Evolutionary conservation across 768 basidiomycete genomes (phyloP).

Genomic region (Pseudohyphozyma bogoriensis): DNA sequence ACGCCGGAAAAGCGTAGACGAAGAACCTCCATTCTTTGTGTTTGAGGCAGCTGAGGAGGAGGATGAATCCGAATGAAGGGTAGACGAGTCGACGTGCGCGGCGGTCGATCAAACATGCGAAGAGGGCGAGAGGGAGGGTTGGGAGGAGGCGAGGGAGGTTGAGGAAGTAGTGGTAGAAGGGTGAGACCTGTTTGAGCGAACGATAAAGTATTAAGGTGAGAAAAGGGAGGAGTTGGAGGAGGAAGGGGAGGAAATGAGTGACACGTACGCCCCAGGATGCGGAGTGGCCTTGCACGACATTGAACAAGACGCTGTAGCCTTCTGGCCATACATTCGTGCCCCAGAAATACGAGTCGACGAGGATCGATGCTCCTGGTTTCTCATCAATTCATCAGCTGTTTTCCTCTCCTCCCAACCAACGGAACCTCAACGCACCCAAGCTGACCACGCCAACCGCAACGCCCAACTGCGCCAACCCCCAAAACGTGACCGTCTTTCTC

Average conservation of each 20-base stretch:
- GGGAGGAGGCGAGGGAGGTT: no score
- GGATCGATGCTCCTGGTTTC: slow-evolving; percentile 49
- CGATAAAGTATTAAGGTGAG: no score
- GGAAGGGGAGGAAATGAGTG: not conserved
- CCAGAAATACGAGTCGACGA: slow-evolving; percentile 79
- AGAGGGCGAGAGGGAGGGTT: slow-evolving; percentile 52
- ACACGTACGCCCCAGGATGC: slow-evolving; percentile 79
- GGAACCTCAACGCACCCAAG: slow-evolving; percentile 67
- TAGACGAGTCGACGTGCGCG: slow-evolving; percentile 48
- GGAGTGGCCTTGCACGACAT: slow-evolving; percentile 74
- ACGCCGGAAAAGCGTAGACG: slow-evolving; percentile 67
- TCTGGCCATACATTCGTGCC: slow-evolving; percentile 75
- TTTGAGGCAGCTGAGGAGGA: slow-evolving; percentile 59
- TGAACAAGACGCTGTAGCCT: slow-evolving; percentile 65
- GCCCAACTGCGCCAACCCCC: slow-evolving; percentile 3
- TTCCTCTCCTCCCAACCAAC: not conserved
- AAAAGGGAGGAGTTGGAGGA: not conserved
- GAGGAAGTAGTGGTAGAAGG: slow-evolving; percentile 59
- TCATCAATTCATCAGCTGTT: not conserved
- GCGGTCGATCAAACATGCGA: slow-evolving; percentile 47
- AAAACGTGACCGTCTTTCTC: slow-evolving; percentile 6
- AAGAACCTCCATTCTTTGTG: slow-evolving; percentile 99
- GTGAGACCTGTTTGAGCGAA: slow-evolving; percentile 55
- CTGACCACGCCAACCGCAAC: slow-evolving; percentile 48
- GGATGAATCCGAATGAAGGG: slow-evolving; percentile 50